phyloP scores from a whole-genome alignment of 352 stramenopile genomes.

The Phytopythium boreale region DNA sequence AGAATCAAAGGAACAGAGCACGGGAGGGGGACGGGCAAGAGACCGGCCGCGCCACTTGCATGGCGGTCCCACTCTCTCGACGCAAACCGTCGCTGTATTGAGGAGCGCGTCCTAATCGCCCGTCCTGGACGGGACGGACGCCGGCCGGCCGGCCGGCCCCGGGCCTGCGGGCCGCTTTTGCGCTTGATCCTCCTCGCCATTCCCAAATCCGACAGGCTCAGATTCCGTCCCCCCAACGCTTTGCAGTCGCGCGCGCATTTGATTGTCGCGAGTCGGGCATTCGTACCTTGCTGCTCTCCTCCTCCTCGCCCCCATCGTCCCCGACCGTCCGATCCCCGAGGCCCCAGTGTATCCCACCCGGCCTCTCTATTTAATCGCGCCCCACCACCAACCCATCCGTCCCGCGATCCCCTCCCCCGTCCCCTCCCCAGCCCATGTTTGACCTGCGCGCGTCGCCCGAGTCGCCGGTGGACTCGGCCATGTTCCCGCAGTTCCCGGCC shows the following conservation, averaged over 20 bases:
- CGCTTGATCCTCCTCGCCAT: conserved; percentile 10
- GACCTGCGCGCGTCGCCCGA: conserved; percentile 33
- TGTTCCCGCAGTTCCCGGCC: conserved; percentile 49
- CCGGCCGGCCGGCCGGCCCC: too few species aligned
- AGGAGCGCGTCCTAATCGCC: too few species aligned
- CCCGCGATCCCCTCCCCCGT: neutral
- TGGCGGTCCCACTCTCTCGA: neutral
- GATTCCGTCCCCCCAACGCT: conserved; percentile 34
- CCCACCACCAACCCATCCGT: neutral
- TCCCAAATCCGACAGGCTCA: conserved; percentile 43
- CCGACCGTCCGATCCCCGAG: neutral
- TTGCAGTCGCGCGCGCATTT: conserved; percentile 12
- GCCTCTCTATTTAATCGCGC: conserved; percentile 6
- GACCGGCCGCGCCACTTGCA: conserved; percentile 1
- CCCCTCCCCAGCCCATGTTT: conserved; percentile 11
- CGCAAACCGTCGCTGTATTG: conserved; percentile 2
- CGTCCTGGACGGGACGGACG: too few species aligned
- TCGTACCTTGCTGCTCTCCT: conserved; percentile 20
- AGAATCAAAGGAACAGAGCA: neutral
- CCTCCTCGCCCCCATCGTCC: neutral
- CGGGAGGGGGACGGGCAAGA: neutral
- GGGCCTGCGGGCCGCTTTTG: too few species aligned
- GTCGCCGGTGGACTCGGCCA: conserved; percentile 71
- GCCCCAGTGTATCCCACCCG: conserved; percentile 7
- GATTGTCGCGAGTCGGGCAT: conserved; percentile 18